Base-by-base conservation (phyloP, 78 protist genomes). In the Goniomonas avonlea region DNA sequence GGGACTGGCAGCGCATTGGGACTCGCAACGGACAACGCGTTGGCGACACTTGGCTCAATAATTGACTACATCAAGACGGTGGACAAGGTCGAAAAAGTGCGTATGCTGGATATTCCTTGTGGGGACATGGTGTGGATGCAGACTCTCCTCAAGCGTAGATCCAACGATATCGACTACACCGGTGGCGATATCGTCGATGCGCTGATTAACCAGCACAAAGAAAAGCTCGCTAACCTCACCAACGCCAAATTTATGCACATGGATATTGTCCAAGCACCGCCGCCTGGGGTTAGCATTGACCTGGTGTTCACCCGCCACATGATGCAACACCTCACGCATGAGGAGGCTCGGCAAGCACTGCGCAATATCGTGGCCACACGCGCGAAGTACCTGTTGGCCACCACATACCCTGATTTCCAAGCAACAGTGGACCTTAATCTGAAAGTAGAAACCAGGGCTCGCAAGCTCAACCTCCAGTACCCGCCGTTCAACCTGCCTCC, bases 61-160 rank as follows among this genome's bases (percentile, higher is more conserved):
- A 13, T 68, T 7, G 38, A 18, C 13, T 7, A 68, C 13, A 15
- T 68, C 11, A 18, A 7, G 17, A 13, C 17, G 11, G 23, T 23
- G 43, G 27, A 20, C 15, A 23, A 43, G 43, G 31, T 15, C 31
- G 27, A 68, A 68, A 68, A 13, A 15, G 11, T 68, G 32, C 17
- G 50, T 7, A 7, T 68, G 9, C 13, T 68, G 13, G 74, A 68
- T 43, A 15, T 68, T 7, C 39, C 74, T 68, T 68, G 74, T 13
- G 74, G 74, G 23, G 74, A 68, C 50, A 18, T 68, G 41, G 8
- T 43, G 50, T 68, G 74, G 74, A 68, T 68, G 74, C 53, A 29
- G 17, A n/a, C 15, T 7, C 13, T 68, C 13, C 31, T 68, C 17
- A 13, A 13, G 8, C 31, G 32, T 7, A 7, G 32, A 29, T 7